Evolutionary conservation across 2,329 filamentous ascomycete genomes (phyloP).

Genomic region (Sphaceloma murrayae): DNA sequence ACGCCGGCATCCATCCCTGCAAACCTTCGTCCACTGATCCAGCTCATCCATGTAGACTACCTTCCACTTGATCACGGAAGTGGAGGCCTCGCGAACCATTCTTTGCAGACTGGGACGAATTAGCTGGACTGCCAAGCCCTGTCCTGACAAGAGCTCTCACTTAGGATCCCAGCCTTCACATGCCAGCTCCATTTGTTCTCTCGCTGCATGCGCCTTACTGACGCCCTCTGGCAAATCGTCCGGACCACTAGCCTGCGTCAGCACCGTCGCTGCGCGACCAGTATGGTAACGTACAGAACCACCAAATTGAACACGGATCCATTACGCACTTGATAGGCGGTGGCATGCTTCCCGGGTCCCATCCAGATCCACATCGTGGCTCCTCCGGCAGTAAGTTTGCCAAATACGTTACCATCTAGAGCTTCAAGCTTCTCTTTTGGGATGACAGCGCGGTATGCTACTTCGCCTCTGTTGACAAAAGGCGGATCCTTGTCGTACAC

Average conservation of each 20-base stretch:
- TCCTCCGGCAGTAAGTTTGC: not conserved
- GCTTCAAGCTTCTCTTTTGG: not conserved
- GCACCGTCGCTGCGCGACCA: not conserved
- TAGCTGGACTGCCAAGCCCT: not conserved
- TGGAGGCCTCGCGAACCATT: not conserved
- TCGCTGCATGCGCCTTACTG: slow-evolving; percentile 1
- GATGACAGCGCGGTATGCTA: slow-evolving; percentile 10
- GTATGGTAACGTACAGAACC: not conserved
- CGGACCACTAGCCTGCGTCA: not conserved
- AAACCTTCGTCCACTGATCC: too few species aligned
- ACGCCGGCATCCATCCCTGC: too few species aligned
- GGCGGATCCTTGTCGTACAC: not conserved
- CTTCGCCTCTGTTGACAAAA: slow-evolving; percentile 1
- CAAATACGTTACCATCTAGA: not conserved
- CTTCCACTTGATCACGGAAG: slow-evolving; percentile 10
- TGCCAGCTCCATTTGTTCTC: slow-evolving; percentile 11
- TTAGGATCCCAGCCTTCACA: slow-evolving; percentile 6
- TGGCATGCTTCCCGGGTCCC: not conserved
- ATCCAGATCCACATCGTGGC: slow-evolving; percentile 9
- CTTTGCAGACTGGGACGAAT: not conserved
- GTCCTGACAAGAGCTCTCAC: not conserved
- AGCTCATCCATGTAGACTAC: slow-evolving; percentile 10
- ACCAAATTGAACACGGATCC: slow-evolving; percentile 1
- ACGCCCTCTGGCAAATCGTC: slow-evolving; percentile 12
- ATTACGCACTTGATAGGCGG: not conserved